Evolutionary conservation across 208 protist species (phyloP).

Genomic region (Trypanosoma brucei): DNA sequence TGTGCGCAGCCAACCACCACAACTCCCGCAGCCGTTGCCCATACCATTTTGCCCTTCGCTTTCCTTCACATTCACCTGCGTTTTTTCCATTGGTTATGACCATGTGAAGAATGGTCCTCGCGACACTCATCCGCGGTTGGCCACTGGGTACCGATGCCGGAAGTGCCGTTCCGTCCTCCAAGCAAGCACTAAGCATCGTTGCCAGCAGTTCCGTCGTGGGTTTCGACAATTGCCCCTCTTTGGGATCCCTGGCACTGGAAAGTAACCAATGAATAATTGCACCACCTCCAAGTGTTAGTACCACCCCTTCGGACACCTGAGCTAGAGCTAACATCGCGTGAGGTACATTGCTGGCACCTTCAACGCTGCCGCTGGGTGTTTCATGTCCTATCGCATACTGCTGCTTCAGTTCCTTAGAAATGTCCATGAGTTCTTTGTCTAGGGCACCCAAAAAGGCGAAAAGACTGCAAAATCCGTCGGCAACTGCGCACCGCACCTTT

Average conservation of each 20-base stretch:
- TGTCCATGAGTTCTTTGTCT: slow-evolving; percentile 24
- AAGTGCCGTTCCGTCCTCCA: slow-evolving; percentile 21
- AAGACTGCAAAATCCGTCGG: slow-evolving; percentile 43
- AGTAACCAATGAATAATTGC: slow-evolving; percentile 52
- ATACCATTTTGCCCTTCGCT: slow-evolving; percentile 16
- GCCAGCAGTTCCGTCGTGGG: slow-evolving; percentile 10
- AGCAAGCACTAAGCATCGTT: slow-evolving; percentile 27
- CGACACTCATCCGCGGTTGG: slow-evolving; percentile 33
- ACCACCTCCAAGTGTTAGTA: slow-evolving; percentile 61
- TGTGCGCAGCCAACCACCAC: slow-evolving; percentile 35
- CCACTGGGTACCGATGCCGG: slow-evolving; percentile 24
- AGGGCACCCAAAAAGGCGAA: slow-evolving; percentile 44
- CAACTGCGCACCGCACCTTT: slow-evolving; percentile 9
- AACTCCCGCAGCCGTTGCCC: slow-evolving; percentile 34
- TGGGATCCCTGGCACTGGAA: not conserved
- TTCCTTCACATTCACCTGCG: not conserved
- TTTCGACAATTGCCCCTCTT: not conserved
- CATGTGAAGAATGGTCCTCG: slow-evolving; percentile 55
- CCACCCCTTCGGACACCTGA: slow-evolving; percentile 11
- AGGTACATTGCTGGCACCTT: not conserved
- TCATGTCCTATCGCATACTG: not conserved
- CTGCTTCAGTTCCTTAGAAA: slow-evolving; percentile 3
- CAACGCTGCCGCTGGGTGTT: slow-evolving; percentile 1
- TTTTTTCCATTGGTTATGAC: slow-evolving; percentile 45
- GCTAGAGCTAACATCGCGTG: not conserved